Evolutionary conservation across 2,329 filamentous ascomycete genomes (phyloP).

Genomic region (Fusarium beomiforme): DNA sequence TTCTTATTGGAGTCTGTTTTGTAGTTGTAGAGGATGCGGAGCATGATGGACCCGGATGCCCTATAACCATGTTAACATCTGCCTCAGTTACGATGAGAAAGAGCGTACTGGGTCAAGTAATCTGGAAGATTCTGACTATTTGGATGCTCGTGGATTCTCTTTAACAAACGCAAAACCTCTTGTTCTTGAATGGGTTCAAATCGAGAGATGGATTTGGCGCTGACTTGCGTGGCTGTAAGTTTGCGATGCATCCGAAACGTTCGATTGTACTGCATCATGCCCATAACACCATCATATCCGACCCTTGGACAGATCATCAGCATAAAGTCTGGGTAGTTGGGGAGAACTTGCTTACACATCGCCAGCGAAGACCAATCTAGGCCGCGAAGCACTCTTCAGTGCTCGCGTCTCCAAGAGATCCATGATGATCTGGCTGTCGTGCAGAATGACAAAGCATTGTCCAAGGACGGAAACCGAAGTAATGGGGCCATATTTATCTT

Average conservation of each 20-base stretch:
- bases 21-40: conserved; percentile 16
- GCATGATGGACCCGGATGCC: conserved; percentile 13
- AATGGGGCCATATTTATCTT: conserved; percentile 48
- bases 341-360: conserved; percentile 19
- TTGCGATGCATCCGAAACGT: conserved; percentile 13
- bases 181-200: conserved; percentile 5
- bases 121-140: background rate
- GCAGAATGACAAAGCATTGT: conserved; percentile 51
- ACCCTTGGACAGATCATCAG: background rate
- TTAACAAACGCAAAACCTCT: background rate
- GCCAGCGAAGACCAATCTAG: background rate
- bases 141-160: background rate
- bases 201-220: conserved; percentile 4
- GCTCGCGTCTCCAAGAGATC: conserved; percentile 25
- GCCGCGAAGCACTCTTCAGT: conserved; percentile 9
- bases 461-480: conserved; percentile 53
- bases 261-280: conserved; percentile 16
- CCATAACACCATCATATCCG: conserved; percentile 12
- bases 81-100: accelerated
- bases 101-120: conserved; percentile 1
- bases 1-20: background rate
- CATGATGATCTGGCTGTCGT: conserved; percentile 47
- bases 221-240: conserved; percentile 18
- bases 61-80: background rate
- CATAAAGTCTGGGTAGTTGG: accelerated